Evolutionary conservation across 805 yeast genomes (phyloP).

Genomic region (Tetrapisispora nanseiensis): DNA sequence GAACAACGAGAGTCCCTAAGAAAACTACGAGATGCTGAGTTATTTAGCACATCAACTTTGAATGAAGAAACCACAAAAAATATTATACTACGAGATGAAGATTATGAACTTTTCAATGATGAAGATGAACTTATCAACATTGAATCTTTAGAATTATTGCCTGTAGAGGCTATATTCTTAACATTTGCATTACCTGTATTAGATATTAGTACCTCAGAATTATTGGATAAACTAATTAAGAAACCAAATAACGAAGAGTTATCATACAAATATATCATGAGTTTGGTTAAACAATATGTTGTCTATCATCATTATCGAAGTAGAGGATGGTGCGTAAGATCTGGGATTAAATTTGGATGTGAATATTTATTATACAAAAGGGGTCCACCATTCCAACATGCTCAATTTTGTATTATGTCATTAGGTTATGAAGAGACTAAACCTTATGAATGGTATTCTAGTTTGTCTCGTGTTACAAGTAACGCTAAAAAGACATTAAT

Average conservation of each 20-base stretch:
- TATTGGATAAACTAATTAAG: slow-evolving; percentile 12
- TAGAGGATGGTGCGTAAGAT: slow-evolving; percentile 87
- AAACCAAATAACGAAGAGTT: neutral
- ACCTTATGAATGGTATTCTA: slow-evolving; percentile 54
- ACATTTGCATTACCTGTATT: slow-evolving; percentile 45
- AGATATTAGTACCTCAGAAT: slow-evolving; percentile 21
- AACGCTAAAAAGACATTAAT: slow-evolving; percentile 77
- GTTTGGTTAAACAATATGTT: slow-evolving; percentile 48
- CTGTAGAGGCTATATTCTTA: slow-evolving; percentile 67
- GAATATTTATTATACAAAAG: slow-evolving; percentile 72
- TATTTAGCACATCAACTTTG: slow-evolving; percentile 16
- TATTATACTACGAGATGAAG: slow-evolving; percentile 29
- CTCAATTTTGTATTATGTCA: slow-evolving; percentile 62
- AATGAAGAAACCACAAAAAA: slow-evolving; percentile 3
- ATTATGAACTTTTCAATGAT: slow-evolving; percentile 25
- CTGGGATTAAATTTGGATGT: slow-evolving; percentile 89
- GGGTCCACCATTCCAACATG: slow-evolving; percentile 95
- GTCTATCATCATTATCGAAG: slow-evolving; percentile 83
- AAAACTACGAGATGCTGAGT: slow-evolving; percentile 25
- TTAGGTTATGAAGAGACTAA: slow-evolving; percentile 21
- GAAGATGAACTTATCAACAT: slow-evolving; percentile 21
- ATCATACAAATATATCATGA: slow-evolving; percentile 22
- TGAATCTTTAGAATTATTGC: slow-evolving; percentile 53
- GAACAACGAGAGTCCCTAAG: slow-evolving; percentile 27
- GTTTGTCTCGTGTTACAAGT: slow-evolving; percentile 70